Conservation (phyloP, 352 stramenopile species). For the Pythium myriotylum region DNA sequence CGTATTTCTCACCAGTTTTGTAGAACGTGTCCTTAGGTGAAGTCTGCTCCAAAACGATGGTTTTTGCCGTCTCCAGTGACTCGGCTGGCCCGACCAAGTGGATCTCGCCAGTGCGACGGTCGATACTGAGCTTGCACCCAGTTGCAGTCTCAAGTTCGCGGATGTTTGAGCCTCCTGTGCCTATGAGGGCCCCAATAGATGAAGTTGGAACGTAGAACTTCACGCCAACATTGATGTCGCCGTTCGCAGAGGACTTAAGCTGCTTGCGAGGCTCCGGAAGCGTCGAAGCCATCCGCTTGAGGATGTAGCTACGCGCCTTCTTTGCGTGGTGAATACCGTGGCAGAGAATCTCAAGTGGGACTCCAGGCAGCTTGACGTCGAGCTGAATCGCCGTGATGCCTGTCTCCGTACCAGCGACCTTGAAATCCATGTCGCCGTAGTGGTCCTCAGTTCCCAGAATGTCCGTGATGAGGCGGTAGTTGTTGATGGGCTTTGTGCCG, state of each 20-base stretch:
- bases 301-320: conserved; percentile 74
- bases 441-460: conserved; percentile 98
- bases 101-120: conserved; percentile 86
- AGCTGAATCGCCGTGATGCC: conserved; percentile 97
- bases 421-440: conserved; percentile 99
- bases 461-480: conserved; percentile 95
- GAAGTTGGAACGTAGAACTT: conserved; percentile 63
- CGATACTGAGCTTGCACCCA: conserved; percentile 65
- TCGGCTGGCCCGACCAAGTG: conserved; percentile 86
- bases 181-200: conserved; percentile 71
- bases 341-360: conserved; percentile 84
- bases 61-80: conserved; percentile 75
- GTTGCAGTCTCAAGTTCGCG: conserved; percentile 70
- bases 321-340: conserved; percentile 87
- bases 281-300: conserved; percentile 83
- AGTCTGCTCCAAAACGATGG: conserved; percentile 61
- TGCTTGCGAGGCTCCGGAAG: conserved; percentile 57
- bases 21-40: conserved; percentile 55
- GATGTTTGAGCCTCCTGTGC: conserved; percentile 74
- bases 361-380: conserved; percentile 94
- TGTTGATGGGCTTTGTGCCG: conserved; percentile 60
- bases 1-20: conserved; percentile 88
- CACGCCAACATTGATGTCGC: conserved; percentile 45
- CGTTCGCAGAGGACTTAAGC: conserved; percentile 54
- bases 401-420: conserved; percentile 89